Evolutionary conservation across 768 basidiomycete species (phyloP).

Genomic region (Leucosporidium scottii): DNA sequence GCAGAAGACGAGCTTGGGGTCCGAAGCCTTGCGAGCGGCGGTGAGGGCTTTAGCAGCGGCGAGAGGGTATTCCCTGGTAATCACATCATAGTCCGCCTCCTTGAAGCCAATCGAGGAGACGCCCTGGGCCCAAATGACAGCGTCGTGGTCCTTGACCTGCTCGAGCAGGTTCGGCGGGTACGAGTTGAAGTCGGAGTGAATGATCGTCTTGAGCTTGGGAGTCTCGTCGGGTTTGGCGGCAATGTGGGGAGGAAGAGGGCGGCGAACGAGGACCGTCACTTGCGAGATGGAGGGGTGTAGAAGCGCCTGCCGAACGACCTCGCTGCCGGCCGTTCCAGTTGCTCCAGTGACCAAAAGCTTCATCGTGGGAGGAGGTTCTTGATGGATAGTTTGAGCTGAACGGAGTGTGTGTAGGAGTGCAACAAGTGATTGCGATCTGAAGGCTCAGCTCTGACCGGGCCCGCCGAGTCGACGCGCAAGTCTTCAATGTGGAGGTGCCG

Average conservation of each 20-base stretch:
- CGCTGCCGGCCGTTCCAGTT: constrained; percentile 6
- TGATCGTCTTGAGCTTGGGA: constrained; percentile 14
- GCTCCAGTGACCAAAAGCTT: constrained; percentile 10
- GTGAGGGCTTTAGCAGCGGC: constrained; percentile 19
- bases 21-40: neutral
- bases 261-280: constrained; percentile 26
- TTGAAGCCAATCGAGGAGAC: neutral
- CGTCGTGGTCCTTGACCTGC: constrained; percentile 12
- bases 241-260: constrained; percentile 14
- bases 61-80: constrained; percentile 38
- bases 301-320: constrained; percentile 17
- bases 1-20: constrained; percentile 40
- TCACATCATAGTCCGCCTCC: constrained; percentile 35
- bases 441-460: too few species aligned
- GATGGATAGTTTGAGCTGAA: too few species aligned
- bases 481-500: too few species aligned
- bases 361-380: too few species aligned
- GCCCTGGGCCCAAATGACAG: constrained; percentile 18
- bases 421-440: too few species aligned
- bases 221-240: neutral
- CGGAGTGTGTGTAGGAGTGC: too few species aligned
- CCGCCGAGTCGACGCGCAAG: too few species aligned
- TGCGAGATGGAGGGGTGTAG: neutral
- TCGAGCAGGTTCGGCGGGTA: constrained; percentile 15
- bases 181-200: constrained; percentile 13